Conservation (phyloP, 2,329 filamentous ascomycete species). For the Diaporthe sp. region DNA sequence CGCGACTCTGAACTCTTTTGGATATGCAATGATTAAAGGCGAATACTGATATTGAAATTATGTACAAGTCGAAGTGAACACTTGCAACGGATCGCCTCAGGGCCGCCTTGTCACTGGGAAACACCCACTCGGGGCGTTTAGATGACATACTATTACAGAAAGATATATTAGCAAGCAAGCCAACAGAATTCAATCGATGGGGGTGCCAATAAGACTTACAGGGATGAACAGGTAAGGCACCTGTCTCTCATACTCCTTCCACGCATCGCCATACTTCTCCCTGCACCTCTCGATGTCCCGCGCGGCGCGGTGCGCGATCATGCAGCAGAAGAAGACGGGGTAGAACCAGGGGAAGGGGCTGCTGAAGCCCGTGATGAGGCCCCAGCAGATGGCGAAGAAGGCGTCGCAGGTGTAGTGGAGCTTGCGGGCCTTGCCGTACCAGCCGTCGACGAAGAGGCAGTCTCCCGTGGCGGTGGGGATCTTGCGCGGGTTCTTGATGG, state of each 20-base stretch:
- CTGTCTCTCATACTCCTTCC: constrained; percentile 82
- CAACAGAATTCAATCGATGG: constrained; percentile 52
- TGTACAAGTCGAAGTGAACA: constrained; percentile 35
- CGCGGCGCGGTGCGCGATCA: constrained; percentile 83
- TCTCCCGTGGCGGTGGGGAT: constrained; percentile 78
- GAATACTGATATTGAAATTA: constrained; percentile 30
- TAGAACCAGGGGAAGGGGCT: constrained; percentile 94
- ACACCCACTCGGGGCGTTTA: constrained; percentile 43
- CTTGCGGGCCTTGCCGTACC: constrained; percentile 82
- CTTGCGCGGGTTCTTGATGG: constrained; percentile 77
- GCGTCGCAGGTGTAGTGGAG: constrained; percentile 85
- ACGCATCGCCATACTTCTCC: constrained; percentile 84
- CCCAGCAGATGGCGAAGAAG: constrained; percentile 84
- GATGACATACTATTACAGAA: constrained; percentile 54
- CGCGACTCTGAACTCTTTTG: not conserved
- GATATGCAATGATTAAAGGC: constrained; percentile 33
- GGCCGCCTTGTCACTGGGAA: not conserved
- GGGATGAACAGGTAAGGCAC: constrained; percentile 86
- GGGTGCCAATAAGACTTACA: constrained; percentile 53
- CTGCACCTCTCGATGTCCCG: constrained; percentile 83
- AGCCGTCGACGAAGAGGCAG: constrained; percentile 80
- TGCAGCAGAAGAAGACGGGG: constrained; percentile 81
- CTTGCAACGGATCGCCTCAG: not conserved
- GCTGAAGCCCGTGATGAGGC: constrained; percentile 81
- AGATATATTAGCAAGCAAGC: not conserved